Percentiles rank a stretch among this genome's conserved stretches.
Evolutionary conservation across 2,329 filamentous ascomycete species (phyloP).

Genomic region (Aspergillus aculeatinus): DNA sequence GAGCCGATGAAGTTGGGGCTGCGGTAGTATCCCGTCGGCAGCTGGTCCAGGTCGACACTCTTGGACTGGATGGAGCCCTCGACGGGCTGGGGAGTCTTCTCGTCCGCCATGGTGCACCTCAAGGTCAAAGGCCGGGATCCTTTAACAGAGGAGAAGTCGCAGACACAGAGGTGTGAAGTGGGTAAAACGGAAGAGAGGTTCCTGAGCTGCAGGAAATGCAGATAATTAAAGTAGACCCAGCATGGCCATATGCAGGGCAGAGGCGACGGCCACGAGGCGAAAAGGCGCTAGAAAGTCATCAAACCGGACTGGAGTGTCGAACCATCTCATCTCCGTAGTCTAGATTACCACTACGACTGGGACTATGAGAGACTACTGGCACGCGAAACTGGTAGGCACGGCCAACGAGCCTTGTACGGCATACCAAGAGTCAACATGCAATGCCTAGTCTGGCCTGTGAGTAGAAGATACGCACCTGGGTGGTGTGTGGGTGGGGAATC

Average conservation of each 20-base stretch:
- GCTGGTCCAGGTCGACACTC: background rate
- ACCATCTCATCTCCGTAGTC: background rate
- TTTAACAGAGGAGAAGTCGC: background rate
- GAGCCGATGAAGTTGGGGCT: slow-evolving; percentile 6
- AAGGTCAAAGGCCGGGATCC: background rate
- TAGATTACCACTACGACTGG: background rate
- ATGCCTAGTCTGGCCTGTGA: background rate
- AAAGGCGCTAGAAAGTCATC: background rate
- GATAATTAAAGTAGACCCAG: background rate
- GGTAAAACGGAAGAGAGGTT: background rate
- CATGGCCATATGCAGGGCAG: background rate
- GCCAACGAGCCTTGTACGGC: background rate
- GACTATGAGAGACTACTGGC: background rate
- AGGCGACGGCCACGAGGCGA: background rate
- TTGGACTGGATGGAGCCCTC: background rate
- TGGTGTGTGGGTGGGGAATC: background rate
- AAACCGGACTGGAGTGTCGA: background rate
- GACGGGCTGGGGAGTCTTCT: background rate
- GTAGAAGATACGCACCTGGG: background rate
- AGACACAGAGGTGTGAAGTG: background rate
- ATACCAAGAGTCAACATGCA: background rate
- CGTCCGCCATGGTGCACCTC: background rate
- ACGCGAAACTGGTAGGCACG: background rate
- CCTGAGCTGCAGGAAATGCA: background rate
- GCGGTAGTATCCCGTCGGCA: slow-evolving; percentile 2